Evolutionary conservation across 768 basidiomycete genomes (phyloP).

Genomic region (Trametes maxima): DNA sequence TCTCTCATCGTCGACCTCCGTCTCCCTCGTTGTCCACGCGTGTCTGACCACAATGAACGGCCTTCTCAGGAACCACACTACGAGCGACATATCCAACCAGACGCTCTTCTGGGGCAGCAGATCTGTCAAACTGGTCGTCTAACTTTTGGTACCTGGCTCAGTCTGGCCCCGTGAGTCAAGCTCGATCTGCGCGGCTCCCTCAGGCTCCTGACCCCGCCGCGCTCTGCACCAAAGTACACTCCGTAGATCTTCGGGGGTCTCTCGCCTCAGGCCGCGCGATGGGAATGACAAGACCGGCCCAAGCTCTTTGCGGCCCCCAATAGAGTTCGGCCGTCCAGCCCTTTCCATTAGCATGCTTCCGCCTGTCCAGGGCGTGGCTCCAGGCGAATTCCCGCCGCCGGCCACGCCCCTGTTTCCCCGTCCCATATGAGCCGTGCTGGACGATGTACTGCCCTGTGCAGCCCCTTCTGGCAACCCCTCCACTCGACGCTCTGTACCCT

Average conservation of each 20-base stretch:
- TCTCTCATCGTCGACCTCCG: too few species aligned
- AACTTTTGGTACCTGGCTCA: background rate
- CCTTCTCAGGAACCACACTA: too few species aligned
- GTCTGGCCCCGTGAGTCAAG: background rate
- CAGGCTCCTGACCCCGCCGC: background rate
- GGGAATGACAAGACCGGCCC: background rate
- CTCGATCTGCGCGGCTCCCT: constrained; percentile 4
- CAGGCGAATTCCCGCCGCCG: constrained; percentile 16
- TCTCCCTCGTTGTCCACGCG: too few species aligned
- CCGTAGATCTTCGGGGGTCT: background rate
- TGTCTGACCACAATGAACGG: too few species aligned
- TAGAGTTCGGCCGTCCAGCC: background rate
- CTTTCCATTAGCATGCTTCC: background rate
- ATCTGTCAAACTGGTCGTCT: background rate
- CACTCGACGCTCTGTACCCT: background rate
- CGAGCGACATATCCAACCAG: too few species aligned
- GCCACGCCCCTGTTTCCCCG: constrained; percentile 15
- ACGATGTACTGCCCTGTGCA: background rate
- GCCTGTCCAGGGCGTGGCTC: constrained; percentile 10
- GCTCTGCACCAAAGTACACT: background rate
- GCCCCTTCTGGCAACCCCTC: background rate
- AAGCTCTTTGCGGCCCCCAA: background rate
- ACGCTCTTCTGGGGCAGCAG: background rate
- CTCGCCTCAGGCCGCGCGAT: too few species aligned
- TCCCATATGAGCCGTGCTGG: background rate